phyloP scores from a whole-genome alignment of 2,329 filamentous ascomycete species.

The Nothophoma quercina region DNA sequence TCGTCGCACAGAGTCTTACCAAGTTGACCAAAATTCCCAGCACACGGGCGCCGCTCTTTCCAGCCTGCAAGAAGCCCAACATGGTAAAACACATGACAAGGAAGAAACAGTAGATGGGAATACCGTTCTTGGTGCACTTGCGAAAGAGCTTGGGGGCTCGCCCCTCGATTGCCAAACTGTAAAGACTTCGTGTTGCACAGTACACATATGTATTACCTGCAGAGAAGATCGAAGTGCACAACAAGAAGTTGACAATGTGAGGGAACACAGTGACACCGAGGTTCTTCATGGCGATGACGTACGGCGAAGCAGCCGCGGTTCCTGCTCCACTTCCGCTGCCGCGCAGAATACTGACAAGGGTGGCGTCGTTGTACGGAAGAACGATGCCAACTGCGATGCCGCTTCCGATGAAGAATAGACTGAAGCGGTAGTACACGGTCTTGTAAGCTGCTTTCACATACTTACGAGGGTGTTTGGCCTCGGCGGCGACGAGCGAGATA shows the following conservation, averaged over 20 bases:
- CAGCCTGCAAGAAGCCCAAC: conserved; percentile 77
- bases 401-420: conserved; percentile 53
- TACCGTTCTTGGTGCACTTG: conserved; percentile 65
- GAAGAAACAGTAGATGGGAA: conserved; percentile 75
- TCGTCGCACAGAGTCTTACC: no score
- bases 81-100: conserved; percentile 71
- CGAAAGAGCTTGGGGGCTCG: conserved; percentile 61
- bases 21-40: conserved; percentile 75
- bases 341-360: conserved; percentile 64
- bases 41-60: conserved; percentile 69
- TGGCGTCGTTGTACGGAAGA: conserved; percentile 72
- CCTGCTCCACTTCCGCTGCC: conserved; percentile 35
- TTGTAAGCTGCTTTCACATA: conserved; percentile 54
- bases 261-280: conserved; percentile 61
- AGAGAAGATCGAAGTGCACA: conserved; percentile 61
- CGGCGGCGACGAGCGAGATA: conserved; percentile 54
- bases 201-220: conserved; percentile 64
- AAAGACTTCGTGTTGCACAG: conserved; percentile 58
- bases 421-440: conserved; percentile 51
- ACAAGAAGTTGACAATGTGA: conserved; percentile 63
- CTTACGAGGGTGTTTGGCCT: conserved; percentile 49
- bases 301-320: conserved; percentile 64
- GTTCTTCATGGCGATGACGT: conserved; percentile 64
- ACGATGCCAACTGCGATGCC: conserved; percentile 53
- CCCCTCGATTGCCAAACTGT: conserved; percentile 59